Evolutionary conservation across 768 basidiomycete species (phyloP), one percentile per base, ranked within the genome.

Genomic region (Termitomyces titanicus): DNA sequence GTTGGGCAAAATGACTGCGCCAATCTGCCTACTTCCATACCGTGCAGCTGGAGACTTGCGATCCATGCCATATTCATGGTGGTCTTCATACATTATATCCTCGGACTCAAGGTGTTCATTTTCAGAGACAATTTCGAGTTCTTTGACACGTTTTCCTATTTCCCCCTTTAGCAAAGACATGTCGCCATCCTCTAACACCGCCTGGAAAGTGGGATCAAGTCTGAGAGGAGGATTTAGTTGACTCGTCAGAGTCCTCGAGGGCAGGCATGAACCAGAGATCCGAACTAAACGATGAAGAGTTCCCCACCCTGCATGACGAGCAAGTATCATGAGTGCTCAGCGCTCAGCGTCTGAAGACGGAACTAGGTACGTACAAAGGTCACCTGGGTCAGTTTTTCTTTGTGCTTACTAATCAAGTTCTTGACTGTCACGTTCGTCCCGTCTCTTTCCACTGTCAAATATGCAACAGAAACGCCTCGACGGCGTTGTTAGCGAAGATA

Each of bases 1-100:
- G 9, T 78, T 68, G 0, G 94, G 88, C 12, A 98, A 64, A 12
- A 86, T 72, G 8, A 94, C 83, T 42, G 85, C 73, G 9, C 92
- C 90, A 46, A 92, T 78, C 40, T 79, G 73, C 54, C 84, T 77
- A 61, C 88, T 87, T 17, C 94, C 95, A 67, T 90, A 90, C 22
- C 75, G 73, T 18, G 93, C 92, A 20, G 91, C 92, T 40, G 91
- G 88, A 24, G 92, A 92, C 66, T 89, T 89, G 68, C 80, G 66
- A 61, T 74, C 60, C 59, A 59, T 63, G 24, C 68, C 69, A 5
- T 54, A 44, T 12, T 51, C 37, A 20, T 64, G 55, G 17, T 68
- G 69, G 24, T 72, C 72, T 39, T 72, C 73, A 24, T 69, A 68
- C 42, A 60, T 13, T n/a, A n/a, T n/a, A 17, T 46, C 64, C 29